Base-by-base conservation (phyloP, 345 rosid species). In the Dipteronia sinensis region DNA sequence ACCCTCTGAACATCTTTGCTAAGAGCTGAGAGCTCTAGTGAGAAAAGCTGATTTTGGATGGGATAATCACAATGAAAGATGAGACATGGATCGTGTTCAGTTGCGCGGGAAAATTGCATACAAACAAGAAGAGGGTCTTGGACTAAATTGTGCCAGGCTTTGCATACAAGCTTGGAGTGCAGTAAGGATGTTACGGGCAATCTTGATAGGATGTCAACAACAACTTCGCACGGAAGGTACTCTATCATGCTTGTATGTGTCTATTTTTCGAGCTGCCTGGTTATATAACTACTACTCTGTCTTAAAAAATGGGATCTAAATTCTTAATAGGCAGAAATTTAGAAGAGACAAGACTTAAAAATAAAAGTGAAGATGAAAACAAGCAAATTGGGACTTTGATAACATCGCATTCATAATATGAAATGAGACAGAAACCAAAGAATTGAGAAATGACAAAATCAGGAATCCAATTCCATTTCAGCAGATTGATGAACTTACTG, bases 61-160 rank as follows among this genome's bases (percentile, higher is more conserved):
- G 90, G 89, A 61, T 42, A 77, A 69, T 84, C 90, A 72, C 87
- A 63, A 80, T 83, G 83, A 53, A 87, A 83, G 71, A 86, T 65
- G 12, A 87, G 81, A 76, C 83, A 83, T 7, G 88, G 92, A 59
- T 83, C 78, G 4, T 47, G 42, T 46, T 61, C 42, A 3, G 79
- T 70, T 27, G 78, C 55, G 34, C 42, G 25, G 17, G 68, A 53
- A 2, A 77, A 69, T 55, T 80, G 80, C n/a, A 10, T 27, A 10
- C 25, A 47, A 29, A 74, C 56, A 66, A 88, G 86, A 34, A 51
- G 59, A 3, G 84, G 78, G 72, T 89, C 85, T 67, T 55, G 72
- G 0, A 81, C 75, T 20, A 85, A 38, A 13, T 78, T 49, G 11
- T 81, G 58, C 90, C 87, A 87, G 69, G 87, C 56, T 70, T 77